phyloP scores from a whole-genome alignment of 2,329 filamentous ascomycete genomes.

The Talaromyces sp. region DNA sequence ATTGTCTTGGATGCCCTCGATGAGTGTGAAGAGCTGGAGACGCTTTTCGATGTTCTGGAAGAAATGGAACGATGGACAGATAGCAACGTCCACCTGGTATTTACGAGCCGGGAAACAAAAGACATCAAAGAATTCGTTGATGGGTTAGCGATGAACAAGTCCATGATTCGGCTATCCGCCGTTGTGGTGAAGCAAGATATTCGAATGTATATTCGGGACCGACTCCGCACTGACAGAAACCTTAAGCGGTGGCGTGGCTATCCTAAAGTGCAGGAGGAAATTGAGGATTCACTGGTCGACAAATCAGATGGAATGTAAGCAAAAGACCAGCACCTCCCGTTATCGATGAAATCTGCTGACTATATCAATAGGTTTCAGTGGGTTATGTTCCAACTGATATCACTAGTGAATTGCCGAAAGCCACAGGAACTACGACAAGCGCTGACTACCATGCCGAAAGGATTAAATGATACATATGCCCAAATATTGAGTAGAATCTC shows the following conservation, averaged over 20 bases:
- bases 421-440: conserved; percentile 12
- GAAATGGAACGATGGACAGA: conserved; percentile 4
- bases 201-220: conserved; percentile 14
- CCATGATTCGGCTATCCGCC: conserved; percentile 6
- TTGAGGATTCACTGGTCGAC: conserved; percentile 16
- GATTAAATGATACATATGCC: conserved; percentile 16
- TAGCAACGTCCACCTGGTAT: conserved; percentile 1
- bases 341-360: neutral
- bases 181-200: conserved; percentile 17
- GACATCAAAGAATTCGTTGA: conserved; percentile 19
- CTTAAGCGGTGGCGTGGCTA: conserved; percentile 14
- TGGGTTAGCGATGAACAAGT: neutral
- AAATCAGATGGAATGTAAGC: conserved; percentile 20
- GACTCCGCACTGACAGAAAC: conserved; percentile 13
- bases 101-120: conserved; percentile 16
- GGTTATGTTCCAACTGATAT: conserved; percentile 17
- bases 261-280: conserved; percentile 12
- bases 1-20: conserved; percentile 27
- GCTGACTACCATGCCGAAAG: conserved; percentile 10
- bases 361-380: conserved; percentile 16
- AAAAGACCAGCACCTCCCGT: neutral
- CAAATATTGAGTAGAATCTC: conserved; percentile 13
- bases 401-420: conserved; percentile 2
- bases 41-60: conserved; percentile 16
- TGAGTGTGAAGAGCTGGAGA: conserved; percentile 15